These are phyloP conservation scores for Clonostachys rhizophaga DNA, from an alignment of 2,329 filamentous ascomycete species.

Conservation along the genomic window DNA sequence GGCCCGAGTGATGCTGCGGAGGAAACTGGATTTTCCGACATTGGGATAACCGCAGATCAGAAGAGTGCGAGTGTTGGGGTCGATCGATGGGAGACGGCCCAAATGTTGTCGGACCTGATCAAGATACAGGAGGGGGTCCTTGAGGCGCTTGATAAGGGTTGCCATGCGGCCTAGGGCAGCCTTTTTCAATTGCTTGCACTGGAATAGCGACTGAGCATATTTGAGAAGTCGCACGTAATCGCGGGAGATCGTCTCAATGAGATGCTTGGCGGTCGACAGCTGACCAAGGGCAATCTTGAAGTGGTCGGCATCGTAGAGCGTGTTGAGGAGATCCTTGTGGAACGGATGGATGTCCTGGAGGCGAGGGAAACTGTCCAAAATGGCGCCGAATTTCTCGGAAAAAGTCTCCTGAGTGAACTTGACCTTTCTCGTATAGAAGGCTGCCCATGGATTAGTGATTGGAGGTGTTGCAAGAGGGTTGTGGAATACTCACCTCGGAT, in stretches of 20 bases:
- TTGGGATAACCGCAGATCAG: constrained; percentile 98
- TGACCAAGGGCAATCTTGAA: constrained; percentile 96
- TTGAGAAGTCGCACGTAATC: constrained; percentile 91
- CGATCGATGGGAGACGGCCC: constrained; percentile 95
- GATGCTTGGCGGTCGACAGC: constrained; percentile 87
- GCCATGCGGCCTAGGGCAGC: constrained; percentile 97
- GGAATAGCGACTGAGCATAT: constrained; percentile 94
- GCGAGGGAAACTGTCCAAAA: constrained; percentile 89
- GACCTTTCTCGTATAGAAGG: constrained; percentile 96
- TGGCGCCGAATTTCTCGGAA: constrained; percentile 84
- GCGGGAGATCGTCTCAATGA: constrained; percentile 92
- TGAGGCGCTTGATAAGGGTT: constrained; percentile 89
- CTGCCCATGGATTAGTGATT: constrained; percentile 26
- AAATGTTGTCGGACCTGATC: constrained; percentile 91
- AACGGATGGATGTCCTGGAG: constrained; percentile 95
- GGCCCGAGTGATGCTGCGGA: constrained; percentile 85
- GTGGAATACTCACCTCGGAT: constrained; percentile 55
- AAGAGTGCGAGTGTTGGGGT: constrained; percentile 93
- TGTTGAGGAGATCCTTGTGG: constrained; percentile 81
- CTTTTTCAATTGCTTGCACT: constrained; percentile 98
- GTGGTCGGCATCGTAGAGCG: constrained; percentile 96
- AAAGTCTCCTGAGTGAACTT: constrained; percentile 98
- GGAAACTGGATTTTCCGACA: constrained; percentile 93
- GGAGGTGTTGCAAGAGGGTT: background rate
- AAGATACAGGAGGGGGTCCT: constrained; percentile 91